Percentiles rank a stretch among this genome's conserved stretches.
phyloP scores from a whole-genome alignment of 2,329 filamentous ascomycete genomes.

The Penicillium frequentans region DNA sequence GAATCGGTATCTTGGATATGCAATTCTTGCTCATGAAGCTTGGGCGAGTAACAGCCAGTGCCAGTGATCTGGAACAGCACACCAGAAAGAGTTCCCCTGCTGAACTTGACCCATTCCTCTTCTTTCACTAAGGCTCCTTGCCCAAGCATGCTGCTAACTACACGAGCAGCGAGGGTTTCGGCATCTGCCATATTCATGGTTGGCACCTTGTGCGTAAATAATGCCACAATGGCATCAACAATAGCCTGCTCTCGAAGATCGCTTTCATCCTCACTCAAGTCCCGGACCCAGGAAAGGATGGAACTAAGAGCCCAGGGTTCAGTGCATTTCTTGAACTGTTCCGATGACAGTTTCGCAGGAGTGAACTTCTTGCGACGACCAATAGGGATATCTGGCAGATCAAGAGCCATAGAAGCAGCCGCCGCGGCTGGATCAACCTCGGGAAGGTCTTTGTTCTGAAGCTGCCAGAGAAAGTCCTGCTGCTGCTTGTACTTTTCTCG shows the following conservation, averaged over 20 bases:
- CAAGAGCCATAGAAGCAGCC: conserved; percentile 62
- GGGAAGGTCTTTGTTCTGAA: conserved; percentile 41
- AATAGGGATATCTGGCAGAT: conserved; percentile 79
- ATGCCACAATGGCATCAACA: conserved; percentile 79
- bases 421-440: conserved; percentile 53
- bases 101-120: conserved; percentile 97
- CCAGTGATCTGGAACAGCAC: conserved; percentile 93
- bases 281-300: conserved; percentile 82
- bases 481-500: conserved; percentile 55
- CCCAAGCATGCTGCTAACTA: conserved; percentile 77
- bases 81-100: conserved; percentile 75
- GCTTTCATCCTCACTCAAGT: conserved; percentile 86
- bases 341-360: conserved; percentile 75
- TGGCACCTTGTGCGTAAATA: conserved; percentile 93
- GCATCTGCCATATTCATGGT: conserved; percentile 99
- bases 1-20: conserved; percentile 64
- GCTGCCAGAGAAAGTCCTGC: conserved; percentile 53
- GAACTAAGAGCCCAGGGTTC: conserved; percentile 93
- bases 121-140: conserved; percentile 78
- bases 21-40: conserved; percentile 70
- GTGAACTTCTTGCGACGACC: conserved; percentile 81
- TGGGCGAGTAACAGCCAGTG: conserved; percentile 84
- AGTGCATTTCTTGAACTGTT: conserved; percentile 78
- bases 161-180: conserved; percentile 75
- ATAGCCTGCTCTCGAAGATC: conserved; percentile 84